Evolutionary conservation across 2,329 filamentous ascomycete genomes (phyloP), one percentile per base, ranked within the genome.

Genomic region (Neopestalotiopsis rosae): DNA sequence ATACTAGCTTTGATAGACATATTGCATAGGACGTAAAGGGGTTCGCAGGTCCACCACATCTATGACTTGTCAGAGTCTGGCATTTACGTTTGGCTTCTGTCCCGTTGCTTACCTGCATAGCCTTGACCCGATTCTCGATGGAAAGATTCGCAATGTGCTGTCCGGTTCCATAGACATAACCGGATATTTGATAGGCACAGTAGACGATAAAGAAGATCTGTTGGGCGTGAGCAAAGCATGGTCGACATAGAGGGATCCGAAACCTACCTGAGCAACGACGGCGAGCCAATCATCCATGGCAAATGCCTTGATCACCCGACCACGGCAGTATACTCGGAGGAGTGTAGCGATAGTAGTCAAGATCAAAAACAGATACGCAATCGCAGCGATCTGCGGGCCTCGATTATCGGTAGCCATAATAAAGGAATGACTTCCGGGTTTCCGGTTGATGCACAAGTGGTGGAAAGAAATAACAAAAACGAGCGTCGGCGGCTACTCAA

Each of bases 31-130:
- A 83, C 78, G 69, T 84, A 84, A 38, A 81, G 75, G 0, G 80
- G 76, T 67, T 83, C 82, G 64, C 82, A 83, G 20, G 79, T 78
- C 79, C 81, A 84, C 76, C 78, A 79, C 73, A 75, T 78, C 76
- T 79, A 34, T 32, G 0, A 20, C 42, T 2, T 24, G 2, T 45
- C 6, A 28, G 28, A 32, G 3, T 30, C 24, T 1, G 24, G 24
- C 24, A 28, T 20, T 7, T 5, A 49, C 3, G 1, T 1, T 1
- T 10, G 30, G 56, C 6, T 12, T 28, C 14, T 20, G 20, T 38
- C 34, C 9, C 13, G n/a, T n/a, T 38, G 61, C 70, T 66, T 71
- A 77, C 77, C 75, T 79, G 75, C 72, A 80, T 75, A 5, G 79
- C 78, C 32, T 69, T 74, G 32, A 73, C 71, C 13, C 74, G 69